Conservation (phyloP, 371 early-diverging fungal species). For the Thermomucor indicae-seudaticae region DNA sequence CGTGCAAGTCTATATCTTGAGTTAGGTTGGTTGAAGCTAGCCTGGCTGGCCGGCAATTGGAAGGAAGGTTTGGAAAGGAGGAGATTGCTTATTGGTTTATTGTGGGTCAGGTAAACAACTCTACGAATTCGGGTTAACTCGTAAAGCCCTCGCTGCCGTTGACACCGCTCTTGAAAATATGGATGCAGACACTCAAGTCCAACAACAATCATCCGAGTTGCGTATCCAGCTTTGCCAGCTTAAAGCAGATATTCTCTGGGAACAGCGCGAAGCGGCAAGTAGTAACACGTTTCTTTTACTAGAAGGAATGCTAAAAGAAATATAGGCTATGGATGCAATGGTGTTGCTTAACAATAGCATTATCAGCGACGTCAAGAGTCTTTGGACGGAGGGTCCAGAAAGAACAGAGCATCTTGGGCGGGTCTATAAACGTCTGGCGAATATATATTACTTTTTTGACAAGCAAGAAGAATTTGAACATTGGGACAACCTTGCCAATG, state of each 20-base stretch:
- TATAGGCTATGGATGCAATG: slow-evolving; percentile 3
- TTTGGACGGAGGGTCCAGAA: neutral
- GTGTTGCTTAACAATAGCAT: slow-evolving; percentile 9
- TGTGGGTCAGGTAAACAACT: slow-evolving; percentile 3
- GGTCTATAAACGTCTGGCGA: slow-evolving; percentile 5
- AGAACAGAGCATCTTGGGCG: neutral
- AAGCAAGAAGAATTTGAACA: slow-evolving; percentile 3
- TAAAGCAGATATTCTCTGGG: slow-evolving; percentile 15
- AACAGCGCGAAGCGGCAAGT: slow-evolving; percentile 12
- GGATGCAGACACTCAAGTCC: neutral
- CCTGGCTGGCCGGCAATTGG: too few species aligned
- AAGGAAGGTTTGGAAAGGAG: too few species aligned
- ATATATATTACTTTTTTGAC: slow-evolving; percentile 4
- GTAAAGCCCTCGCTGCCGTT: slow-evolving; percentile 6
- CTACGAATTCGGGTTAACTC: slow-evolving; percentile 4
- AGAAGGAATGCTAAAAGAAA: neutral
- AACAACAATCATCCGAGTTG: neutral
- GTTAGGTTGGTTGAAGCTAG: too few species aligned
- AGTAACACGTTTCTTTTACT: neutral
- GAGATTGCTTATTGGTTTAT: too few species aligned
- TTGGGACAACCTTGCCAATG: neutral
- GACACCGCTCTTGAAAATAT: slow-evolving; percentile 7
- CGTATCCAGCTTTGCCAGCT: slow-evolving; percentile 13
- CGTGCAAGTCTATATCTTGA: too few species aligned
- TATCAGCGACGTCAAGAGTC: neutral